These are phyloP conservation scores for Corynespora cassiicola DNA, from an alignment of 2,329 filamentous ascomycete species.

Conservation along the genomic window DNA sequence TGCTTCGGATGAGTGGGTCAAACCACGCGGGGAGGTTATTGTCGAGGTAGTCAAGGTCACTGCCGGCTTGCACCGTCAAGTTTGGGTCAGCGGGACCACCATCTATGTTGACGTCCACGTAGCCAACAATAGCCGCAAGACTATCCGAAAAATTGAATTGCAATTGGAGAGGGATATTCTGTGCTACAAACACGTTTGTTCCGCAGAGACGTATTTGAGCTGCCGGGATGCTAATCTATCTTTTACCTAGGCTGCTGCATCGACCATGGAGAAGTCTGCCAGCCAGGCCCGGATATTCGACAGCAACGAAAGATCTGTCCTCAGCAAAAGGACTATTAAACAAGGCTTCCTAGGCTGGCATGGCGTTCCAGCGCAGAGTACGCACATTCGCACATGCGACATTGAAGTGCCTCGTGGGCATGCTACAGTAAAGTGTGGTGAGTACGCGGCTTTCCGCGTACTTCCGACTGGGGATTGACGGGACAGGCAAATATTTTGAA, in stretches of 20 bases:
- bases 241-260: constrained; percentile 51
- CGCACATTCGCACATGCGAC: constrained; percentile 57
- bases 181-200: constrained; percentile 57
- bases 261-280: constrained; percentile 56
- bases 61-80: constrained; percentile 63
- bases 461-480: constrained; percentile 12
- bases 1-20: constrained; percentile 55
- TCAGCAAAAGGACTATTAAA: constrained; percentile 53
- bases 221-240: constrained; percentile 23
- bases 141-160: constrained; percentile 58
- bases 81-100: constrained; percentile 63
- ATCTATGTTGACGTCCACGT: constrained; percentile 63
- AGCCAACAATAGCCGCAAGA: constrained; percentile 57
- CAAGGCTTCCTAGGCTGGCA: constrained; percentile 54
- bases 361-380: constrained; percentile 54
- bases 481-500: constrained; percentile 61
- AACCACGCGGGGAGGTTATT: constrained; percentile 47
- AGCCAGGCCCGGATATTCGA: constrained; percentile 60
- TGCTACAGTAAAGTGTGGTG: constrained; percentile 58
- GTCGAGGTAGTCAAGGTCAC: constrained; percentile 57
- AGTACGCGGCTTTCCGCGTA: constrained; percentile 8
- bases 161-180: constrained; percentile 59
- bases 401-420: constrained; percentile 59
- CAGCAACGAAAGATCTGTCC: constrained; percentile 56
- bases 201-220: constrained; percentile 2